Percentiles rank a stretch among this genome's conserved stretches.
phyloP scores from a whole-genome alignment of 1,284 basidiomycete genomes.

The Sparassis latifolia region DNA sequence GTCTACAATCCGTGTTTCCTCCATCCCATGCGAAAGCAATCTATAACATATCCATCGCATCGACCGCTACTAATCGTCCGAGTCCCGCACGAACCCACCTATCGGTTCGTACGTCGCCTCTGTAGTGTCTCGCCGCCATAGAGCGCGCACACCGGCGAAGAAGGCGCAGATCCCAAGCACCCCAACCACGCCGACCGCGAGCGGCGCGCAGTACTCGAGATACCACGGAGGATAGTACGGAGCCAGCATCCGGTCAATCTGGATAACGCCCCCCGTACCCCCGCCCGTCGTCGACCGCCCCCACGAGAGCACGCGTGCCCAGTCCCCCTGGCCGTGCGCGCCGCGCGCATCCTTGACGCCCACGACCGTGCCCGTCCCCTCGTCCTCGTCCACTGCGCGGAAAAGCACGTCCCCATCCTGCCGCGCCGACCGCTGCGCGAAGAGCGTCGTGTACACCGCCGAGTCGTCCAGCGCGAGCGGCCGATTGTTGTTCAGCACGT shows the following conservation, averaged over 20 bases:
- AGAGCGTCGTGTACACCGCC: slow-evolving; percentile 69
- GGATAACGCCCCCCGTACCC: slow-evolving; percentile 79
- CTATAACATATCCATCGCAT: no score
- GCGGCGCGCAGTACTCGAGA: slow-evolving; percentile 60
- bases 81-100: slow-evolving; percentile 66
- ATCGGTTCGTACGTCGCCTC: slow-evolving; percentile 83
- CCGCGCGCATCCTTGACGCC: slow-evolving; percentile 89
- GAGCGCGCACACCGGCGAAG: slow-evolving; percentile 58
- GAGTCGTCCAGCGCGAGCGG: slow-evolving; percentile 71
- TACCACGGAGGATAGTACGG: slow-evolving; percentile 88
- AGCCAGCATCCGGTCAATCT: slow-evolving; percentile 77
- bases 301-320: slow-evolving; percentile 74
- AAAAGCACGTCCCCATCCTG: slow-evolving; percentile 81
- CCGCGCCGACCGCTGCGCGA: slow-evolving; percentile 33
- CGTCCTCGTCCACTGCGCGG: slow-evolving; percentile 44
- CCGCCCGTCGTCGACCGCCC: slow-evolving; percentile 73
- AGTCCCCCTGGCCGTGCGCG: slow-evolving; percentile 61
- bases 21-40: no score
- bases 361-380: slow-evolving; percentile 18
- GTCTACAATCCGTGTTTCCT: no score
- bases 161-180: slow-evolving; percentile 56
- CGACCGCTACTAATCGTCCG: slow-evolving; percentile 27
- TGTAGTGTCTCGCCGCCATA: slow-evolving; percentile 68
- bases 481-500: slow-evolving; percentile 52
- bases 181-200: slow-evolving; percentile 50